phyloP scores from a whole-genome alignment of 2,329 filamentous ascomycete genomes.

The Xylaria sp. region DNA sequence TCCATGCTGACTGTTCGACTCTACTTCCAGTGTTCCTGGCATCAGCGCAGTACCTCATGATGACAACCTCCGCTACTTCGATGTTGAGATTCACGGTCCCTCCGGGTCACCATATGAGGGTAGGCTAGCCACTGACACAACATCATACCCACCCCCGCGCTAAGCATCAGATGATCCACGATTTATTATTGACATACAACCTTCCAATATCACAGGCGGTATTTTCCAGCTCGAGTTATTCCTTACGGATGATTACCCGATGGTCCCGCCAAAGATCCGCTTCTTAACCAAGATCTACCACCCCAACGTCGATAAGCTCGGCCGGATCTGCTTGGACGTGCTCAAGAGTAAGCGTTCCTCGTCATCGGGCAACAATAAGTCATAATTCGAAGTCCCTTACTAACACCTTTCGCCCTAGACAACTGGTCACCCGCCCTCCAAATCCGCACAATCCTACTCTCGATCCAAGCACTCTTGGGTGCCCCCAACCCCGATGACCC shows the following conservation, averaged over 20 bases:
- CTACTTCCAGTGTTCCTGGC: conserved; percentile 79
- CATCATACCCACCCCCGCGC: not conserved
- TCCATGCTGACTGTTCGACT: conserved; percentile 23
- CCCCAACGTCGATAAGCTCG: conserved; percentile 97
- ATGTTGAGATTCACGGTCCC: conserved; percentile 95
- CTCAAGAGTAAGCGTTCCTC: conserved; percentile 79
- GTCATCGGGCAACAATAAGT: conserved; percentile 8
- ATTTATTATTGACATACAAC: not conserved
- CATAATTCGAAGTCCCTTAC: conserved; percentile 3
- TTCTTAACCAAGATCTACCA: conserved; percentile 99
- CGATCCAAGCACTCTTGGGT: conserved; percentile 95
- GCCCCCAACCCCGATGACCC: conserved; percentile 98
- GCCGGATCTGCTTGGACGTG: conserved; percentile 96
- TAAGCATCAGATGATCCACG: not conserved
- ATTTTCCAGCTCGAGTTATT: conserved; percentile 98
- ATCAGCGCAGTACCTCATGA: conserved; percentile 97
- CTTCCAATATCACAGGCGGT: conserved; percentile 64
- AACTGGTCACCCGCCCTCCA: conserved; percentile 99
- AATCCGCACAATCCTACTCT: conserved; percentile 98
- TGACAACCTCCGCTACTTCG: conserved; percentile 97
- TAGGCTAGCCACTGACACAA: conserved; percentile 55
- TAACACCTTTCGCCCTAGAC: conserved; percentile 62
- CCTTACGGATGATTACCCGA: conserved; percentile 97
- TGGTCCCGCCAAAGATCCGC: conserved; percentile 98
- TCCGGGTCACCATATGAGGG: conserved; percentile 95